Evolutionary conservation across 2,329 filamentous ascomycete genomes (phyloP).

Genomic region (Podosphaera fusca): DNA sequence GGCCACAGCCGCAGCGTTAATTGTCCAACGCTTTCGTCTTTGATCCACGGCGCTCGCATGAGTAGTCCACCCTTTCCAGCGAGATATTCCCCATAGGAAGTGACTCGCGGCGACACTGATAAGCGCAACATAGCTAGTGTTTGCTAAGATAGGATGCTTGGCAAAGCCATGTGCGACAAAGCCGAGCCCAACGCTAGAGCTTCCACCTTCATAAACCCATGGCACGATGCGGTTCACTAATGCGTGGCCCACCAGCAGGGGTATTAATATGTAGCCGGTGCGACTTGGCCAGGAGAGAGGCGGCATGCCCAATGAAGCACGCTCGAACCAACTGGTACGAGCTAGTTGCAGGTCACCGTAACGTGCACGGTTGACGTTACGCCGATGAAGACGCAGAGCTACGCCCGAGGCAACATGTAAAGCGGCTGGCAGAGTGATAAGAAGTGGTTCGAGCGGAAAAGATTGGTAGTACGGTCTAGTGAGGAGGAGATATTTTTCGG

Average conservation of each 20-base stretch:
- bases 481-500: conserved; percentile 72
- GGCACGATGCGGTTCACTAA: conserved; percentile 58
- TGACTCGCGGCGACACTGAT: conserved; percentile 49
- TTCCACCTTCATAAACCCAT: conserved; percentile 55
- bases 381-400: conserved; percentile 50
- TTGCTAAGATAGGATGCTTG: conserved; percentile 41
- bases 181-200: conserved; percentile 60
- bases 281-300: conserved; percentile 42
- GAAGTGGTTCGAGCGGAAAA: conserved; percentile 50
- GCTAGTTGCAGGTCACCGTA: conserved; percentile 46
- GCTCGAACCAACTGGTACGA: conserved; percentile 21
- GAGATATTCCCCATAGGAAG: conserved; percentile 66
- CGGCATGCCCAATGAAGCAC: conserved; percentile 27
- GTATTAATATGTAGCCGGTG: conserved; percentile 47
- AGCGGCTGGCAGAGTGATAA: conserved; percentile 52
- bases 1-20: conserved; percentile 40
- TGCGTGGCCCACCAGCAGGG: conserved; percentile 46
- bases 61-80: conserved; percentile 49
- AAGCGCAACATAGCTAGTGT: conserved; percentile 43
- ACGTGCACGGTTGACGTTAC: conserved; percentile 43
- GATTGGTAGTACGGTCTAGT: conserved; percentile 86
- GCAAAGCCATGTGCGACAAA: conserved; percentile 76
- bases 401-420: conserved; percentile 60
- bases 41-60: conserved; percentile 26
- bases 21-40: conserved; percentile 44